These are phyloP conservation scores for Lophiostoma macrostomum DNA, from an alignment of 495 filamentous ascomycete species.

Conservation along the genomic window DNA sequence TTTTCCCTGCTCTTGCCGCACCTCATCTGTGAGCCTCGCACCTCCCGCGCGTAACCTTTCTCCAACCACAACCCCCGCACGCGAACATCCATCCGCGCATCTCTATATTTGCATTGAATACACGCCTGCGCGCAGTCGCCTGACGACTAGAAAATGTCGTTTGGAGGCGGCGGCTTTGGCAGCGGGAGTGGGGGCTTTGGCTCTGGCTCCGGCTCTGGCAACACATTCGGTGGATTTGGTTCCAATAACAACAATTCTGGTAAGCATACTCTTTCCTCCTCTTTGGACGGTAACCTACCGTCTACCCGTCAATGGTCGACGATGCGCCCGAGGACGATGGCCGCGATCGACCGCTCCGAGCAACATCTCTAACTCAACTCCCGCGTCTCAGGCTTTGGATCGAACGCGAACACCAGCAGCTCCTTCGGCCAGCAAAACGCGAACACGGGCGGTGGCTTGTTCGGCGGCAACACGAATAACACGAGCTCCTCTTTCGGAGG, in stretches of 20 bases:
- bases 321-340: conserved; percentile 18
- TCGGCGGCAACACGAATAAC: conserved; percentile 51
- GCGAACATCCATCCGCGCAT: conserved; percentile 16
- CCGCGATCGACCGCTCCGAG: conserved; percentile 19
- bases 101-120: conserved; percentile 6
- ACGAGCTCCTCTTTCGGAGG: conserved; percentile 43
- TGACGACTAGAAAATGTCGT: conserved; percentile 28
- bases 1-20: background rate
- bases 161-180: conserved; percentile 38
- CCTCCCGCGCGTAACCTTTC: background rate
- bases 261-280: conserved; percentile 19
- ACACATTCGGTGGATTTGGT: conserved; percentile 27
- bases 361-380: conserved; percentile 31
- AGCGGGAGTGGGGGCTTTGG: conserved; percentile 50
- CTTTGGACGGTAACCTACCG: background rate
- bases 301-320: conserved; percentile 12
- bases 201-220: conserved; percentile 41
- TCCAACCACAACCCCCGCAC: conserved; percentile 7
- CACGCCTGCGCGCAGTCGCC: conserved; percentile 4
- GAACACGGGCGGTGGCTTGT: conserved; percentile 48
- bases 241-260: conserved; percentile 29
- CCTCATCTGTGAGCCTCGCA: conserved; percentile 5
- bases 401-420: conserved; percentile 42
- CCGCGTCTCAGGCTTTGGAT: conserved; percentile 59
- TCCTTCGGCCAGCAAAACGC: conserved; percentile 35